Conservation (phyloP, 1,284 basidiomycete species). For the Athelia psychrophila region DNA sequence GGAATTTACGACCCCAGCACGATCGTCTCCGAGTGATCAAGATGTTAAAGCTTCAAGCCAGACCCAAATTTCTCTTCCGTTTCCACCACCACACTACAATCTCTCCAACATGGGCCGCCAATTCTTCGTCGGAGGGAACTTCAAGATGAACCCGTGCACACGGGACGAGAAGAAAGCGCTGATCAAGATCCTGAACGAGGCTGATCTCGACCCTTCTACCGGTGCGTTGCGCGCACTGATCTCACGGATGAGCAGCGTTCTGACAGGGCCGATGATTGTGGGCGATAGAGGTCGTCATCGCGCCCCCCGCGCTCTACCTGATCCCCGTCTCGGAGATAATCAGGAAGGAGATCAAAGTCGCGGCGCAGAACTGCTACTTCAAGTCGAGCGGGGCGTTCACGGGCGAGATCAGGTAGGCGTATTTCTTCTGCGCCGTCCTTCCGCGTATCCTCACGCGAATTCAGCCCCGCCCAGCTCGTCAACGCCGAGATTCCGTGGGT, state of each 20-base stretch:
- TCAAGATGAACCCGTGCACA: constrained; percentile 90
- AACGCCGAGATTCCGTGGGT: constrained; percentile 91
- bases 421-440: constrained; percentile 2
- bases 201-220: constrained; percentile 69
- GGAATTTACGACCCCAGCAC: too few species aligned
- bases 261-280: too few species aligned
- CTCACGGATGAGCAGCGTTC: too few species aligned
- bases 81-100: too few species aligned
- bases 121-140: constrained; percentile 94
- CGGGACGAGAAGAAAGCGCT: constrained; percentile 64
- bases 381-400: constrained; percentile 92
- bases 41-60: too few species aligned
- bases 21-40: too few species aligned
- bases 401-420: constrained; percentile 81
- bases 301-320: constrained; percentile 89
- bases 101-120: constrained; percentile 58
- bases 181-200: constrained; percentile 69
- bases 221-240: constrained; percentile 50
- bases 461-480: constrained; percentile 76
- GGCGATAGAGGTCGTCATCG: constrained; percentile 87
- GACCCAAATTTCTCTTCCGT: too few species aligned
- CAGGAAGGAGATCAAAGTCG: constrained; percentile 67
- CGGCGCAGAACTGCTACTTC: constrained; percentile 92
- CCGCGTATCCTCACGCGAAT: constrained; percentile 1
- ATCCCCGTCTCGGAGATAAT: constrained; percentile 61